A percentile compares a stretch with the other conserved stretches of the same genome.
Conservation (phyloP, 768 basidiomycete genomes). For the Pisolithus albus region DNA sequence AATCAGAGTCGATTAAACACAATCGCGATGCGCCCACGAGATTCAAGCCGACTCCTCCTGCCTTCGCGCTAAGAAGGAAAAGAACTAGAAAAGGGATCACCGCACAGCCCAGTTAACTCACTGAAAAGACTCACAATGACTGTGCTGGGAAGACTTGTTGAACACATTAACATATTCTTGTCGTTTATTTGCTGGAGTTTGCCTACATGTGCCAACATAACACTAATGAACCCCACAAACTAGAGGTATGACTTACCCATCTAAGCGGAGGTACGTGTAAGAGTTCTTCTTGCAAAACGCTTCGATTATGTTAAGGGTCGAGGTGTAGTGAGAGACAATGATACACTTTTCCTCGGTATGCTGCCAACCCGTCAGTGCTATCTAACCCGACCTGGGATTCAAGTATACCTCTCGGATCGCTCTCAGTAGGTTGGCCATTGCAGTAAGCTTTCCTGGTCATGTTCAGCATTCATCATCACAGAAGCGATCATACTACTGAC, state of each 20-base stretch:
- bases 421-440: slow-evolving; percentile 57
- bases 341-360: slow-evolving; percentile 90
- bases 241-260: slow-evolving; percentile 49
- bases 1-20: slow-evolving; percentile 84
- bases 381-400: not conserved
- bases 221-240: not conserved
- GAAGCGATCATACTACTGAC: slow-evolving; percentile 36
- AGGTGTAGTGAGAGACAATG: slow-evolving; percentile 93
- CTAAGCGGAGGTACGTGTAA: slow-evolving; percentile 79
- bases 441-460: slow-evolving; percentile 64
- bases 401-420: slow-evolving; percentile 47
- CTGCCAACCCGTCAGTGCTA: slow-evolving; percentile 28
- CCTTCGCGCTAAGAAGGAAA: slow-evolving; percentile 91
- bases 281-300: slow-evolving; percentile 68
- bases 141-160: slow-evolving; percentile 68
- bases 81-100: slow-evolving; percentile 45
- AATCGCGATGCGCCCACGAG: slow-evolving; percentile 85
- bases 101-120: not conserved
- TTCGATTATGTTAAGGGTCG: slow-evolving; percentile 89
- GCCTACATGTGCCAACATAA: slow-evolving; percentile 34
- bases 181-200: slow-evolving; percentile 67
- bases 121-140: slow-evolving; percentile 48
- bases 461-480: slow-evolving; percentile 1
- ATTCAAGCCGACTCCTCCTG: slow-evolving; percentile 93
- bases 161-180: slow-evolving; percentile 86